A percentile compares a stretch with the other conserved stretches of the same genome.
Conservation (phyloP, 352 stramenopile species). For the Lagenidium giganteum region DNA sequence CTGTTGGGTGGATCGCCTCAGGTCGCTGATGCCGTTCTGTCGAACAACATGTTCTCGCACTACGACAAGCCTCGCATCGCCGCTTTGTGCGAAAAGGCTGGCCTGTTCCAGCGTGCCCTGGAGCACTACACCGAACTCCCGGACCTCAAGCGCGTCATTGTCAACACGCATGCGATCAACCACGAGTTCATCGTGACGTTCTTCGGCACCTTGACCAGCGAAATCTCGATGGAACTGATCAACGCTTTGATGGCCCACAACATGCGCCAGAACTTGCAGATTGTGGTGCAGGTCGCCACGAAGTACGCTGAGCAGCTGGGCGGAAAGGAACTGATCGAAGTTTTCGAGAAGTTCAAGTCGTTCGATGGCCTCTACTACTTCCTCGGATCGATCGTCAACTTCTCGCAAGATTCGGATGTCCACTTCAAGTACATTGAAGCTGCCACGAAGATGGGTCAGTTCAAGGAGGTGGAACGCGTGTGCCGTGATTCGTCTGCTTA, state of each 20-base stretch:
- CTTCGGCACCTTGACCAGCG: slow-evolving; percentile 97
- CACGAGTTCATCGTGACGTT: slow-evolving; percentile 99
- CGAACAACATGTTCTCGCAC: slow-evolving; percentile 99
- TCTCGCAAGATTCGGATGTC: slow-evolving; percentile 96
- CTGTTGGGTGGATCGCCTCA: slow-evolving; percentile 98
- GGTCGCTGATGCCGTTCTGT: slow-evolving; percentile 99
- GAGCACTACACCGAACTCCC: slow-evolving; percentile 99
- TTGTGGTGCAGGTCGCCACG: slow-evolving; percentile 98
- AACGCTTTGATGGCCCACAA: slow-evolving; percentile 98
- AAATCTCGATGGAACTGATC: slow-evolving; percentile 97
- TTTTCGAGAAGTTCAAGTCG: slow-evolving; percentile 99
- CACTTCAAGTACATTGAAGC: slow-evolving; percentile 99
- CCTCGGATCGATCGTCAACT: slow-evolving; percentile 98
- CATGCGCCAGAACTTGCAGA: slow-evolving; percentile 97
- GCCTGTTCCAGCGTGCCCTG: slow-evolving; percentile 98
- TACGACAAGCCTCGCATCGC: slow-evolving; percentile 98
- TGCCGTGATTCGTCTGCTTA: slow-evolving; percentile 99
- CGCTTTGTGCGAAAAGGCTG: slow-evolving; percentile 97
- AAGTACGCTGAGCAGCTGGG: slow-evolving; percentile 92
- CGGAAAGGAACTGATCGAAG: slow-evolving; percentile 93
- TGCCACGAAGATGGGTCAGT: slow-evolving; percentile 99
- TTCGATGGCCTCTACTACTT: slow-evolving; percentile 99
- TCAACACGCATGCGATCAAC: slow-evolving; percentile 91
- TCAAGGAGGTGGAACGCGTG: slow-evolving; percentile 99
- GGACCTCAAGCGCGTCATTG: slow-evolving; percentile 95